Conservation (phyloP, 1,284 basidiomycete species). For the Macrocybe sp. region DNA sequence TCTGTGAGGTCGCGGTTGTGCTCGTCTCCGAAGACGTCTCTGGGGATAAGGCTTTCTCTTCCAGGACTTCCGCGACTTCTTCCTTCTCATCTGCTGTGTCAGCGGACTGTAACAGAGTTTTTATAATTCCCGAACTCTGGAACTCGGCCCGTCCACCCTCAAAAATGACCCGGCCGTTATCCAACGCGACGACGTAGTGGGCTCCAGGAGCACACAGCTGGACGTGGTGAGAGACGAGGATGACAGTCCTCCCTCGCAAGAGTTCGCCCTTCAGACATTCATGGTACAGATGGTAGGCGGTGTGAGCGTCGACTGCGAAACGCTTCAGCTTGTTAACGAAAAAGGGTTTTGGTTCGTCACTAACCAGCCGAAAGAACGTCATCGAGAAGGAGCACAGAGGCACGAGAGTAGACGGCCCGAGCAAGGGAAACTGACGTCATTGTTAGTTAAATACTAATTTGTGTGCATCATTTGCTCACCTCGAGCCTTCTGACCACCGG, state of each 20-base stretch:
- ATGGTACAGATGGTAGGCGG: conserved; percentile 79
- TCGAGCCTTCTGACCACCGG: conserved; percentile 94
- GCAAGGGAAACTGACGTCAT: conserved; percentile 71
- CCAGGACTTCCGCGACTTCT: conserved; percentile 30
- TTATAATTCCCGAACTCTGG: conserved; percentile 60
- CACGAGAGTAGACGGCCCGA: conserved; percentile 90
- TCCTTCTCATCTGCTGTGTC: conserved; percentile 41
- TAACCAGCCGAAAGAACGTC: conserved; percentile 66
- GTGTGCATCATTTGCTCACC: conserved; percentile 34
- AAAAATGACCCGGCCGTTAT: conserved; percentile 82
- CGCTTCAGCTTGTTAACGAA: not conserved
- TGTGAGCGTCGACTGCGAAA: conserved; percentile 75
- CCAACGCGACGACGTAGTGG: conserved; percentile 73
- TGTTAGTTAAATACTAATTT: not conserved
- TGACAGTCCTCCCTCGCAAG: conserved; percentile 72
- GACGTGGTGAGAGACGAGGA: conserved; percentile 91
- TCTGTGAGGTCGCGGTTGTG: conserved; percentile 28
- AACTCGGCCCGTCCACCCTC: conserved; percentile 68
- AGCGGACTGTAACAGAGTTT: conserved; percentile 61
- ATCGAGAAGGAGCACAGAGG: conserved; percentile 82
- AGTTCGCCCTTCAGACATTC: conserved; percentile 85
- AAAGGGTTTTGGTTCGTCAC: conserved; percentile 1
- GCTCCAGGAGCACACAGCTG: conserved; percentile 71
- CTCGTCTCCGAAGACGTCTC: conserved; percentile 43
- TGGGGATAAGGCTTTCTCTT: conserved; percentile 16